A percentile compares a stretch with the other conserved stretches of the same genome.
Conservation (phyloP, 495 filamentous ascomycete genomes). For the Aspergillus olivimuriae region DNA sequence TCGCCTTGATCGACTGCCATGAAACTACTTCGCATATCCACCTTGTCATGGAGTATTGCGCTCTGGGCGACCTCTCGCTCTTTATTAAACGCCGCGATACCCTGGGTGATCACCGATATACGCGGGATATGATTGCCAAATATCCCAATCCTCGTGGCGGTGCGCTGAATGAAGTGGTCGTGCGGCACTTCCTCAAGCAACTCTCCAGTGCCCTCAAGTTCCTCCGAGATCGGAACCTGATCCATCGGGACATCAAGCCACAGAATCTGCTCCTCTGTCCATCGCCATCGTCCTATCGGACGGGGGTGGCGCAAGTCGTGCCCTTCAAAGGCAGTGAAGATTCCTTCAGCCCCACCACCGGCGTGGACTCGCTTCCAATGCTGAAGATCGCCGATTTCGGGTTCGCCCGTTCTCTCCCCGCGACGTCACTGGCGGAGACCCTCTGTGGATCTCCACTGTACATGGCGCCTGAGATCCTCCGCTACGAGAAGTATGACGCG, state of each 20-base stretch:
- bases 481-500: conserved; percentile 95
- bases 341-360: conserved; percentile 72
- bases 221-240: conserved; percentile 73
- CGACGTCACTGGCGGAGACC: conserved; percentile 87
- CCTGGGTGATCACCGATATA: conserved; percentile 65
- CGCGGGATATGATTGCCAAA: conserved; percentile 78
- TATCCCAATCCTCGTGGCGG: conserved; percentile 78
- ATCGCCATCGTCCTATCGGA: conserved; percentile 58
- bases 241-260: conserved; percentile 96
- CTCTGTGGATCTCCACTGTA: conserved; percentile 97
- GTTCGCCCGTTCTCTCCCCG: conserved; percentile 84
- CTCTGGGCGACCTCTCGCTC: conserved; percentile 82
- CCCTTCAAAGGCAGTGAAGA: conserved; percentile 63
- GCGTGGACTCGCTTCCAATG: conserved; percentile 84
- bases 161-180: conserved; percentile 88
- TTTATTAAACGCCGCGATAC: conserved; percentile 92
- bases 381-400: conserved; percentile 97
- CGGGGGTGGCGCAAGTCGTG: conserved; percentile 40
- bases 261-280: conserved; percentile 92
- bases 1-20: conserved; percentile 87
- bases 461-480: conserved; percentile 96
- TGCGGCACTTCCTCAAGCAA: conserved; percentile 93
- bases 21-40: conserved; percentile 85
- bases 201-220: conserved; percentile 89
- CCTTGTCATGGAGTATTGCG: conserved; percentile 97